Percentiles rank a stretch among this genome's conserved stretches.
Conservation (phyloP, 1,284 basidiomycete species). For the Thelephora terrestris region DNA sequence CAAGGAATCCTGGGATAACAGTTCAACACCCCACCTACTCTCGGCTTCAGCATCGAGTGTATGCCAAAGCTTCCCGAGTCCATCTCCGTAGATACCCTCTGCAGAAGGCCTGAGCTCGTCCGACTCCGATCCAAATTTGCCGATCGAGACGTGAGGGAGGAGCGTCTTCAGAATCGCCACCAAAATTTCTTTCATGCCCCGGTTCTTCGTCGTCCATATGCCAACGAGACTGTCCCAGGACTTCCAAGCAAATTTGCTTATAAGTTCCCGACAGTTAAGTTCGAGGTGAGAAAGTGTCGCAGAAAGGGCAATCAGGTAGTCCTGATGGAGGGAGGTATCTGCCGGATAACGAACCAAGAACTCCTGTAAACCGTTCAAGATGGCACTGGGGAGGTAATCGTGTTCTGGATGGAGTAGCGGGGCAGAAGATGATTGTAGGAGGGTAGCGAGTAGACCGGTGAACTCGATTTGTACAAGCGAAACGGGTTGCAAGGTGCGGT, state of each 20-base stretch:
- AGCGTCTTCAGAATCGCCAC: slow-evolving; percentile 60
- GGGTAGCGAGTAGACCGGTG: slow-evolving; percentile 52
- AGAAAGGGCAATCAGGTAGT: slow-evolving; percentile 62
- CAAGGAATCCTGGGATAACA: slow-evolving; percentile 55
- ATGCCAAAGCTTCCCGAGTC: slow-evolving; percentile 42
- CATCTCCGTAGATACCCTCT: slow-evolving; percentile 23
- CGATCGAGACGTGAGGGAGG: slow-evolving; percentile 56
- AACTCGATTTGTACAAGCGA: slow-evolving; percentile 63
- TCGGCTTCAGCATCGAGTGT: slow-evolving; percentile 53
- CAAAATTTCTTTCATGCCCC: slow-evolving; percentile 54
- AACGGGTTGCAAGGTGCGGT: slow-evolving; percentile 23
- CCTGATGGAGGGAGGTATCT: slow-evolving; percentile 68
- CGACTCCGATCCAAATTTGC: slow-evolving; percentile 8
- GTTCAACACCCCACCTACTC: slow-evolving; percentile 49
- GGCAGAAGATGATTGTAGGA: slow-evolving; percentile 50
- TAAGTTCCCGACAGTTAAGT: slow-evolving; percentile 54
- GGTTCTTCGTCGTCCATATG: slow-evolving; percentile 72
- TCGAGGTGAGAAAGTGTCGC: slow-evolving; percentile 62
- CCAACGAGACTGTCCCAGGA: slow-evolving; percentile 57
- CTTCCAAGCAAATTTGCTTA: slow-evolving; percentile 46
- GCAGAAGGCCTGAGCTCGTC: slow-evolving; percentile 4
- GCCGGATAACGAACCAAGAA: slow-evolving; percentile 56
- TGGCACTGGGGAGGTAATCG: slow-evolving; percentile 33
- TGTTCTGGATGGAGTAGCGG: slow-evolving; percentile 37
- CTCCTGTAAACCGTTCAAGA: slow-evolving; percentile 56